Base-by-base conservation (phyloP, 2,329 filamentous ascomycete genomes). In the Tolypocladium album region DNA sequence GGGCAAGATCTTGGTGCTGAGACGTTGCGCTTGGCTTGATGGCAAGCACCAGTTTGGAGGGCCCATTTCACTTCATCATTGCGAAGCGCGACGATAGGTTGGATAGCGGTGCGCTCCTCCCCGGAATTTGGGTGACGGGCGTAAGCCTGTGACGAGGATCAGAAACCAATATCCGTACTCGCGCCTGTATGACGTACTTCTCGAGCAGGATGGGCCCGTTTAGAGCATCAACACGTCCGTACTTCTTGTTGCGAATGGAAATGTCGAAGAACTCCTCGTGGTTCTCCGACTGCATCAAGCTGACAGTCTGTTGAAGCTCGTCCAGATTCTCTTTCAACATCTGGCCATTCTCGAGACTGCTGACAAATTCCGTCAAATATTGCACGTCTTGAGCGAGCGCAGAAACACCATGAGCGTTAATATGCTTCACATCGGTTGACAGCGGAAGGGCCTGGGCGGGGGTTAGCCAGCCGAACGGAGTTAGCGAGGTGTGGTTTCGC, bases 181-280 rank as follows among this genome's bases (percentile, higher is more conserved):
- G 20, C 31, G 38, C n/a, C 36, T 27, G 34, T 42, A 15, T 27
- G 27, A 68, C 80, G 65, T 81, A 90, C 89, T 99, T 99, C 76
- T 97, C 93, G n/a, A 99, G 75, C 63, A 99, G 72, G 47, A 90
- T 79, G 0, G 92, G 91, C 0, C 93, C 94, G 71, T 95, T 95
- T 71, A 95, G 80, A 58, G 90, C 89, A 75, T 97, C 91, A 40
- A 99, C 95, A 59, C 91, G 87, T 20, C 92, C 89, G 71, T 96
- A 99, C 71, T 96, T 95, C 76, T 89, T 92, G 75, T 97, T 96
- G 58, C 92, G 81, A 17, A 88, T 89, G 6, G 88, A 89, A 57
- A 94, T 88, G 70, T 99, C 94, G 72, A 94, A 99, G 74, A 96
- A 99, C 72, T 97, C 93, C 65, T 97, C 92, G n/a, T 90, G 85